Base-by-base conservation (phyloP, 2,329 filamentous ascomycete species). In the Chaetothyriales sp. region DNA sequence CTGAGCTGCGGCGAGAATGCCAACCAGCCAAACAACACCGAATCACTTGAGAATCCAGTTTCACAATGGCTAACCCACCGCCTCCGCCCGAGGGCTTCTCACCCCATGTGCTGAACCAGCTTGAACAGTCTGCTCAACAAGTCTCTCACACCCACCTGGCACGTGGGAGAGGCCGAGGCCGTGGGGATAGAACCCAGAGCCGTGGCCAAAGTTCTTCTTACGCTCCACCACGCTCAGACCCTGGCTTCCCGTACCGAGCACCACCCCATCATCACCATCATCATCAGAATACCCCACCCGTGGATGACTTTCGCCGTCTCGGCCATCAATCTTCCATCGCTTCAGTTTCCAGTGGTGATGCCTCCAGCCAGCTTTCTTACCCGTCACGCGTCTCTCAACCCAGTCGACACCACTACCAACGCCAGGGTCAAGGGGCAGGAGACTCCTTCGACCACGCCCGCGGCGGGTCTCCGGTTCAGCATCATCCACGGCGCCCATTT, bases 371-470 rank as follows among this genome's bases (percentile, higher is more conserved):
- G 33, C 13, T 40, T 15, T 15, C 33, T 1, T 13, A 10, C 33
- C 33, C 13, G 4, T 15, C 33, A 15, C 33, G 5, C 4, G 8
- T 28, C 47, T 50, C 45, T 45, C 29, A 48, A 44, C 10, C 51
- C 33, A 40, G 33, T 15, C 33, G 33, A 15, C 10, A 40, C 10
- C 33, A 40, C 33, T 13, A 40, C 33, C 7, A 15, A 40, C 9
- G 10, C 33, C 33, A 40, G 33, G 33, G 10, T 40, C 10, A 40
- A 5, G n/a, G n/a, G n/a, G 33, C 33, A 15, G 10, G 48, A 33
- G 51, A 50, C 25, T 53, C 44, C 43, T 50, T 50, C 48, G 44
- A 43, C 44, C 48, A 22, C 2, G 10, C 47, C 13, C 47, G 47
- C 8, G 47, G 47, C 18, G 19, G 46, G 2, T 40, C 10, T 40